Percentiles rank a stretch among this genome's conserved stretches.
Conservation (phyloP, 345 rosid species). For the Pugionium dolabratum region DNA sequence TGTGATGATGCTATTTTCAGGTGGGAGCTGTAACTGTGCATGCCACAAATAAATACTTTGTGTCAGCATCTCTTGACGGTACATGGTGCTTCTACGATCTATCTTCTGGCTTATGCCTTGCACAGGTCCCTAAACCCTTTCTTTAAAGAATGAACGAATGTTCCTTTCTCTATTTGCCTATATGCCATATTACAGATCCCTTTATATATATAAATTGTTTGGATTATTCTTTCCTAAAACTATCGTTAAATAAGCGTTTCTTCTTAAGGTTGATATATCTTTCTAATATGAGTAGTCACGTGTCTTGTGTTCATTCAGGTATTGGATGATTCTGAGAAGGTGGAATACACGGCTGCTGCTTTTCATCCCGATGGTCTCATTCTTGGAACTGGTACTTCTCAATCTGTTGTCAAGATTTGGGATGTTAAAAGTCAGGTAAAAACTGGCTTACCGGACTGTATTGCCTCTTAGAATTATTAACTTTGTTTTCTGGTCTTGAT, state of each 20-base stretch:
- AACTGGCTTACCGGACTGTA: no score
- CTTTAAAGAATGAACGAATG: neutral
- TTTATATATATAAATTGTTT: no score
- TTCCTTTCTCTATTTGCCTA: no score
- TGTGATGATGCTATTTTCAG: constrained; percentile 45
- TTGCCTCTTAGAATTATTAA: no score
- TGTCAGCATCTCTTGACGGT: constrained; percentile 91
- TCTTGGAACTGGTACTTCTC: constrained; percentile 92
- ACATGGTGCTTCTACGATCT: constrained; percentile 97
- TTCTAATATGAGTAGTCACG: no score
- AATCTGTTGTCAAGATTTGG: constrained; percentile 39
- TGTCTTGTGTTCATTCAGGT: constrained; percentile 54
- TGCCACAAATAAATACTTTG: constrained; percentile 39
- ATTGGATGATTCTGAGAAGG: constrained; percentile 53
- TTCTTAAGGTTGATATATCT: neutral
- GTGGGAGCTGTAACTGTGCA: constrained; percentile 97
- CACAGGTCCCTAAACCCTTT: constrained; percentile 57
- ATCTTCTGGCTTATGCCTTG: constrained; percentile 80
- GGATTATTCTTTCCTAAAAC: no score
- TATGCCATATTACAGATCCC: neutral
- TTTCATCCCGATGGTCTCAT: constrained; percentile 99
- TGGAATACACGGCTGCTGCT: constrained; percentile 33
- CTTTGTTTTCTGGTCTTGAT: no score
- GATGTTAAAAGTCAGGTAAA: constrained; percentile 80
- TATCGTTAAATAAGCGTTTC: neutral